Conservation (phyloP, 768 basidiomycete species). For the Mycena chlorophos region DNA sequence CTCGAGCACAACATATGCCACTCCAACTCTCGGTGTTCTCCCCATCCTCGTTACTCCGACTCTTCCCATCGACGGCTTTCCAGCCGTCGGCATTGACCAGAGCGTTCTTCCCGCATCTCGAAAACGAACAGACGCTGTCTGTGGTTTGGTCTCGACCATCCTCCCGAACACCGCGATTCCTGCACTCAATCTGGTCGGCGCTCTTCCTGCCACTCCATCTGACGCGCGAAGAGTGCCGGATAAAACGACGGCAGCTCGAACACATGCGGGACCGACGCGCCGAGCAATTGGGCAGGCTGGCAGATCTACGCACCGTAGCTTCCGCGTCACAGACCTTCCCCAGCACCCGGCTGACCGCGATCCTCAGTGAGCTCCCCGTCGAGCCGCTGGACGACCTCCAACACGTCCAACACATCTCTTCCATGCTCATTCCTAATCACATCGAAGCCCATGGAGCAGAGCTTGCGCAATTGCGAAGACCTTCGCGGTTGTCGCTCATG, state of each 20-base stretch:
- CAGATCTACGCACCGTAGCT: conserved; percentile 51
- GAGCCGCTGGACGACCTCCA: conserved; percentile 1
- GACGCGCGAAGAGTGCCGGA: conserved; percentile 63
- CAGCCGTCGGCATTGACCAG: conserved; percentile 54
- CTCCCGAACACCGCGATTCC: conserved; percentile 18
- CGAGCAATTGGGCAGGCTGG: conserved; percentile 62
- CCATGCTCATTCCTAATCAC: conserved; percentile 30
- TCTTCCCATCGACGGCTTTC: conserved; percentile 49
- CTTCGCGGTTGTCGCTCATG: conserved; percentile 62
- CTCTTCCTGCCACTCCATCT: conserved; percentile 56
- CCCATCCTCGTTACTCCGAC: conserved; percentile 46
- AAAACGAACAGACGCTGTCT: conserved; percentile 29
- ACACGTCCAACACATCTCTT: conserved; percentile 29
- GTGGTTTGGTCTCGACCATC: conserved; percentile 12
- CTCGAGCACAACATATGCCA: conserved; percentile 47
- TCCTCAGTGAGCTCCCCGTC: conserved; percentile 15
- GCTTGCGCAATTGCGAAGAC: conserved; percentile 54
- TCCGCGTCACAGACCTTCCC: conserved; percentile 25
- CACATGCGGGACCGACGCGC: conserved; percentile 68
- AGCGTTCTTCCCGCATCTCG: conserved; percentile 68
- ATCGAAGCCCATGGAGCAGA: conserved; percentile 28
- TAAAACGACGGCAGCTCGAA: conserved; percentile 60
- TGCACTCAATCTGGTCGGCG: conserved; percentile 24
- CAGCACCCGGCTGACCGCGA: conserved; percentile 21
- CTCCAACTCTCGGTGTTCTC: conserved; percentile 47